Evolutionary conservation across 129 eudicot species (phyloP), one percentile per base, ranked within the genome.

Genomic region (Flaveria trinervia): DNA sequence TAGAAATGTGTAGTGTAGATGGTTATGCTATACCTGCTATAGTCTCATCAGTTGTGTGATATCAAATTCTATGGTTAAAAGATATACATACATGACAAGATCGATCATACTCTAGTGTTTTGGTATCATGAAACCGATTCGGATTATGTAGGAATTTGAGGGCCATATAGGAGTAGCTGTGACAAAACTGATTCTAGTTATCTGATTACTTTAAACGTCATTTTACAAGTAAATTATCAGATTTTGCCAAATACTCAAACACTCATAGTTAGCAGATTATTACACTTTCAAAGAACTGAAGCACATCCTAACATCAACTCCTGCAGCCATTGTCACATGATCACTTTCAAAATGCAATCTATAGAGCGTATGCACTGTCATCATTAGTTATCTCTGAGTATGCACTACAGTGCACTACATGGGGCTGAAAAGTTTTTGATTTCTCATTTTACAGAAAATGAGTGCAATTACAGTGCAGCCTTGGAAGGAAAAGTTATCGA

Each of bases 401-500:
- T 68, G 39, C 59, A 46, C 59, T 49, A 69, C 25, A 54, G 2
- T n/a, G n/a, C n/a, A n/a, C n/a, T 51, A 23, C 16, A 23, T 23
- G 8, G 39, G 66, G 16, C 39, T 22, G 36, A 60, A 10, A 60
- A 7, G 11, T 11, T 9, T 25, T 62, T 30, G 3, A 62, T 62
- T 30, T 52, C 17, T 54, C 18, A 57, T 51, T 51, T 51, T 51
- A 65, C 68, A 67, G 69, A 77, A 65, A 69, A 62, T 45, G 49
- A 73, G 50, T 71, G 65, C 54, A 78, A 59, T 68, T 80, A 55
- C 84, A 88, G 97, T 88, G 98, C 98, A 7, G 93, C 97, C 12
- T 65, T 90, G 54, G 86, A 92, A 79, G 98, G 97, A 25, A 90
- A 94, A 87, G 91, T 71, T 91, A 94, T 80, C 97, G 96, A 49